Evolutionary conservation across 2,329 filamentous ascomycete species (phyloP), one percentile per base, ranked within the genome.

Genomic region (Apiospora malaysiana): DNA sequence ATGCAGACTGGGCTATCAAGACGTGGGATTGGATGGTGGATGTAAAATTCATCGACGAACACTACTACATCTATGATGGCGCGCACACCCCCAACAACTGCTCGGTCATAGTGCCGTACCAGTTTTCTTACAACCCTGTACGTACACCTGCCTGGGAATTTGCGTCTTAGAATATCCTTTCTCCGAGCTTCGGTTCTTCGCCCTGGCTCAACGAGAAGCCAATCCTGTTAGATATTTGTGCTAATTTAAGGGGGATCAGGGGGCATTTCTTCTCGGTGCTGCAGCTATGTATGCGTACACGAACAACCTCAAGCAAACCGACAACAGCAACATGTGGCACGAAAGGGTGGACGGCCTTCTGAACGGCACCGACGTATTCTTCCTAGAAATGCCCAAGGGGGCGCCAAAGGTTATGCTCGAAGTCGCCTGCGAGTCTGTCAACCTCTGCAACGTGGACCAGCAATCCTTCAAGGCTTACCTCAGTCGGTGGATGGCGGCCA

Each of bases 1-100:
- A 97, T 78, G 86, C 89, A 1, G 88, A 94, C 6, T 96, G 93
- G 93, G 93, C 93, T 0, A 88, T 90, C 25, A 90, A 83, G 74
- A 88, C 89, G 0, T 97, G 93, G 83, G 85, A 93, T 68, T 94
- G 92, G 92, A 90, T 90, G 80, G 78, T 80, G 4, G 78, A 77
- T 8, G 82, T 90, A 65, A 84, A 88, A 0, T 86, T 93, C 69
- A 87, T 93, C 72, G 85, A 89, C 76, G 78, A 86, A 8, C 83
- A 86, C 3, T 92, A 88, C 78, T 84, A 87, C 66, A 83, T 93
- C 23, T 92, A 86, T 74, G 91, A 92, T 75, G 91, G 91, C 45
- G 86, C 86, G 7, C 85, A 89, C 69, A 86, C 87, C 45, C 81
- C 81, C 7, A 81, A 82, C 42, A 89, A 91, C 74, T 93, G 91